A percentile compares a stretch with the other conserved stretches of the same genome.
Conservation (phyloP, 2,329 filamentous ascomycete species). For the Aspergillus pseudonomiae region DNA sequence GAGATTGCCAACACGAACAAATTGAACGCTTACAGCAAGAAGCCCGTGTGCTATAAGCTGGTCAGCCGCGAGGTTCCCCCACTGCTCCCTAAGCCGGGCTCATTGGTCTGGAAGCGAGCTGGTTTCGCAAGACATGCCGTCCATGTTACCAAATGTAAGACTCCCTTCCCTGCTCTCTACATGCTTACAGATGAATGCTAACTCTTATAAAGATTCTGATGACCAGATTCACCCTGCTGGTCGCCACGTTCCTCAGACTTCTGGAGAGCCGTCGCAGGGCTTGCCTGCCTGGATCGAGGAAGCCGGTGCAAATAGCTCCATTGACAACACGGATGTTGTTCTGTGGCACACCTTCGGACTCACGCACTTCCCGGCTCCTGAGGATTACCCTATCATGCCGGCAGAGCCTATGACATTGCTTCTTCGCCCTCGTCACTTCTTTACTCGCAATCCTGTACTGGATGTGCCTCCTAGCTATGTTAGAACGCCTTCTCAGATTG, state of each 20-base stretch:
- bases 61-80: conserved; percentile 81
- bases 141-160: conserved; percentile 84
- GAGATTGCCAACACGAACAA: conserved; percentile 85
- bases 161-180: background rate
- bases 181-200: background rate
- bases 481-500: conserved; percentile 71
- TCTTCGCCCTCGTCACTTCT: conserved; percentile 80
- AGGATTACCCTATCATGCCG: conserved; percentile 93
- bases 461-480: conserved; percentile 79
- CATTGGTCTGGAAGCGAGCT: conserved; percentile 85
- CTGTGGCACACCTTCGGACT: conserved; percentile 94
- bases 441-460: conserved; percentile 74
- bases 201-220: conserved; percentile 64
- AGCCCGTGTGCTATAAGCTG: conserved; percentile 84
- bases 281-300: conserved; percentile 72
- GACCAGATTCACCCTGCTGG: conserved; percentile 83
- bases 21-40: conserved; percentile 82
- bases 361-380: conserved; percentile 84
- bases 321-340: conserved; percentile 83
- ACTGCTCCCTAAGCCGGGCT: conserved; percentile 77
- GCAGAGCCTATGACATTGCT: conserved; percentile 82
- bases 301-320: conserved; percentile 65
- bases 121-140: conserved; percentile 86
- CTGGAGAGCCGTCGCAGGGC: conserved; percentile 73
- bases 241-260: conserved; percentile 85